Base-by-base conservation (phyloP, 306 rosid genomes). In the Luffa acutangula region DNA sequence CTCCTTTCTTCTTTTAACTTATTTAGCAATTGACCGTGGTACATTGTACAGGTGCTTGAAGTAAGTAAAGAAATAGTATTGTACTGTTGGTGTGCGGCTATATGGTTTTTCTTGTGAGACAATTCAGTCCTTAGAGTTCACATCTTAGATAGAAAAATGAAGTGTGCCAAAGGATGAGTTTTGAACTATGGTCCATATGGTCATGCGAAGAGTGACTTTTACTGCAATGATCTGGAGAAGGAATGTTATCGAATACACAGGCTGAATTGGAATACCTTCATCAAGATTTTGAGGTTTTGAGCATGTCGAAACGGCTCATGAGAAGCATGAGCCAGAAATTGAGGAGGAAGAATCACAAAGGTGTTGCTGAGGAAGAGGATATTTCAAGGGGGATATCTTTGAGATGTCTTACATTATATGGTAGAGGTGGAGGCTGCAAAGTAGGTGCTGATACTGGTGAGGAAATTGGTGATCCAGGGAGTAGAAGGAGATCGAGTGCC, bases 391-490 rank as follows among this genome's bases (percentile, higher is more conserved):
- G 99, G 43, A 84, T 91, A 82, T 87, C 96, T 69, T 79, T 96
- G 80, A 93, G 87, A 75, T 93, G 99, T 85, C 87, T 96, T 51
- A 87, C 89, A 76, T 81, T 96, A 60, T 96, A 93, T 75, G 86
- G 94, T 53, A 85, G 91, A 78, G 99, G 94, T 70, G 99, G 97
- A 71, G 99, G 98, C 34, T 96, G 99, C 89, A 96, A 90, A 90
- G 99, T 96, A 7, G 99, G 99, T n/a, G 99, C 94, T 43, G 97
- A 95, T 84, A 95, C 93, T 21, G 57, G 94, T 52, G 97, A 93
- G 76, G 99, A 91, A 76, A 81, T 84, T 79, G 91, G 97, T 64
- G 94, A 93, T 81, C 84, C 97, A 34, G 88, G 88, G 53, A 76
- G 85, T 78, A 86, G 97, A 81, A 89, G 99, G 89, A 89, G 97